Evolutionary conservation across 192 early-diverging fungal genomes (phyloP), one percentile per base, ranked within the genome.

Genomic region (Umbelopsis ramanniana): DNA sequence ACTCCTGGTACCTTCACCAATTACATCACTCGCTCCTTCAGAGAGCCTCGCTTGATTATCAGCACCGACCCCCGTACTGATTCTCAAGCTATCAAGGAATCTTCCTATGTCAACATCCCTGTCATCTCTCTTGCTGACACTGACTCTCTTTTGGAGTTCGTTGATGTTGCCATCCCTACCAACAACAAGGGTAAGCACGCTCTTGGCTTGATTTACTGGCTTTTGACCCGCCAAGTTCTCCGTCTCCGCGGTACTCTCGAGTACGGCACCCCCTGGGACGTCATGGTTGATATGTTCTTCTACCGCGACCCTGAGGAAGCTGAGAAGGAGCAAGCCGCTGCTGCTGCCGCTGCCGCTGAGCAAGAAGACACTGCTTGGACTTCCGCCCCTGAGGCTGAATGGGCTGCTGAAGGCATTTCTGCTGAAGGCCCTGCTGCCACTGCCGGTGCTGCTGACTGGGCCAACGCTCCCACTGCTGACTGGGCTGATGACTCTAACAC

Each of bases 271-370:
- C 84, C 89, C 72, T 99, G 98, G 98, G 87, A 94, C 71, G 86
- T 99, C 79, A 99, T 99, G 97, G 94, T 95, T 75, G 98, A 99
- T 86, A 96, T 99, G 98, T 99, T 98, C 98, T 98, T 99, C 93
- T 99, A 91, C 93, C 94, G 98, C 80, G 97, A 98, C 82, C 91
- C 97, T 75, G 94, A 93, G 79, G 98, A 99, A 82, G 90, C 91
- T 68, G 93, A 93, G 83, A 96, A 97, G 92, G 96, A 99, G 79
- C 86, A 86, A 57, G 88, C 82, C 53, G 87, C 82, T n/a, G 76
- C 76, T 70, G 83, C 80, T 46, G 81, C 74, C 73, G 82, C 74
- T 74, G 79, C 79, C 76, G 84, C 84, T 29, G 78, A 76, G 26
- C 57, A 81, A 21, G 80, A 83, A 23, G 84, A 86, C n/a, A 60